A percentile compares a stretch with the other conserved stretches of the same genome.
These are phyloP conservation scores for Pichia sp. DNA, from an alignment of 1,139 yeast genomes.

Conservation along the genomic window DNA sequence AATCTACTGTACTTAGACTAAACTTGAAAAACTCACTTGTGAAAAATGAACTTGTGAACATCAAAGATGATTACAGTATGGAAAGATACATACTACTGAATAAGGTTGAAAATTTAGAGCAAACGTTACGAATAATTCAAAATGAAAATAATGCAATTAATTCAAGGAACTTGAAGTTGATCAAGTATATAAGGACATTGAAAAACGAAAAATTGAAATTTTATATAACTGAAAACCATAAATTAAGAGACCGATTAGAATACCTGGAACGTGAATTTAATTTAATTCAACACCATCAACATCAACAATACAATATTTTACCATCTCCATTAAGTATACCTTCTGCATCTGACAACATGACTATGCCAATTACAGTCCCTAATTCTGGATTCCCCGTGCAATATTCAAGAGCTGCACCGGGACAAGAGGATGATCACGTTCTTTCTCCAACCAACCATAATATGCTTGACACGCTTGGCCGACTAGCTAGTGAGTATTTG, in stretches of 20 bases:
- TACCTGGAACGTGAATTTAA: conserved; percentile 4
- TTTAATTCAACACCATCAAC: too few species aligned
- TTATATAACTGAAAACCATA: conserved; percentile 24
- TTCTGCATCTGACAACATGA: neutral
- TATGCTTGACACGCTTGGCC: conserved; percentile 42
- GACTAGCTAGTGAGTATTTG: conserved; percentile 42
- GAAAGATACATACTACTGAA: conserved; percentile 26
- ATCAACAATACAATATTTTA: neutral
- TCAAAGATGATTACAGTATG: conserved; percentile 25
- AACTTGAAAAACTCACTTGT: conserved; percentile 28
- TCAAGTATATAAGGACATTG: conserved; percentile 27
- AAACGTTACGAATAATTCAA: conserved; percentile 22
- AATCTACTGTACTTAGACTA: conserved; percentile 25
- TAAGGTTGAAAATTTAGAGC: conserved; percentile 25
- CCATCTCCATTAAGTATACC: neutral
- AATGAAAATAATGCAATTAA: conserved; percentile 28
- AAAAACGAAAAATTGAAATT: conserved; percentile 26
- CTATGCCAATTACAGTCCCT: neutral
- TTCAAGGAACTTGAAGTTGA: conserved; percentile 27
- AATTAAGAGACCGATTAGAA: conserved; percentile 18
- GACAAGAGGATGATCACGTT: conserved; percentile 1
- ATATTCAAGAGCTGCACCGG: conserved; percentile 5
- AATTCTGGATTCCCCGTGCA: neutral
- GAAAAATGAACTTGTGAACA: conserved; percentile 24
- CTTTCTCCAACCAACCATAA: conserved; percentile 3